Evolutionary conservation across 306 rosid species (phyloP), one percentile per base, ranked within the genome.

Genomic region (Boehmeria nivea): DNA sequence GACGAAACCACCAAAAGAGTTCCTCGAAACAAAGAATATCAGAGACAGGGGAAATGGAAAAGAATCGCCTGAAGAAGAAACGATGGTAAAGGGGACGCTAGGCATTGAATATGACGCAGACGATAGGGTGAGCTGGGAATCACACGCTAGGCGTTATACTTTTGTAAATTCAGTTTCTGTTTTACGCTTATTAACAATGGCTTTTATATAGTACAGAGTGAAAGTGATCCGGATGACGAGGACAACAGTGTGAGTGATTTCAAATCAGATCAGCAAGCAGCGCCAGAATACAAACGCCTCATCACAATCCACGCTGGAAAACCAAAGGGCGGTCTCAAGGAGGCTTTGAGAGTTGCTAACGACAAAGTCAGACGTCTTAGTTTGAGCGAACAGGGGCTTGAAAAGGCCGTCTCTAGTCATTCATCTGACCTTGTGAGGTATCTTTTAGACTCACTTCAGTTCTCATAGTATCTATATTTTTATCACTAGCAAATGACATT

Each of bases 261-360:
- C 20, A 87, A 78, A 69, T 39, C 85, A 51, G 22, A 43, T 42
- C 83, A 79, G 71, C 73, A 19, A 22, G 49, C 62, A 50, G 76
- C 76, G 17, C 80, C 61, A 0, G 77, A 78, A 56, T 91, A 91
- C 74, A 81, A 77, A 67, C 79, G 73, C 58, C 80, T 91, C 66
- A 91, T 91, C 22, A 78, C 96, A 72, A 91, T 91, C 51, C 96
- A 74, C 60, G 91, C 96, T 15, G 98, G 98, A 59, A 91, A 91
- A 73, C 89, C 91, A 16, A 76, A 75, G 56, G 91, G 94, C 53
- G 54, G 64, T 56, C 14, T 83, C 66, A 80, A 40, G 70, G 82
- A 82, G 48, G 79, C 82, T 55, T 60, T 91, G 20, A 70, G 53
- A 2, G 44, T 76, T 45, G 63, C 7, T 23, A 38, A 56, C 37